Base-by-base conservation (phyloP, 2,329 filamentous ascomycete genomes). In the Ophiostoma quercus region DNA sequence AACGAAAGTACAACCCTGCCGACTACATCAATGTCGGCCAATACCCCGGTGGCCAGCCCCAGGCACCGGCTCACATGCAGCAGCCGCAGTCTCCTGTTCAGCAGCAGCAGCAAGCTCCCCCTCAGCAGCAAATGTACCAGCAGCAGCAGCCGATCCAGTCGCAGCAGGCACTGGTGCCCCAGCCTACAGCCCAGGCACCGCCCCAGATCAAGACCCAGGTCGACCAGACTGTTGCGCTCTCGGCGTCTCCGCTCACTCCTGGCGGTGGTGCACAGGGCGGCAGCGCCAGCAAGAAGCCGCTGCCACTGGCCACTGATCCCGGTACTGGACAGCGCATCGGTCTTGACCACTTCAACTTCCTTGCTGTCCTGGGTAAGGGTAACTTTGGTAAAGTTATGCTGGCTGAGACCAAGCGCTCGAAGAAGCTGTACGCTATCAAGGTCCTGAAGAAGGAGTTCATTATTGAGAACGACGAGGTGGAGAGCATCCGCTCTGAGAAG, bases 361-460 rank as follows among this genome's bases (percentile, higher is more conserved):
- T 99, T 74, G 94, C 96, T 73, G 95, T 99, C 69, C 87, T 99
- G 74, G 95, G 95, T 77, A 99, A 99, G 81, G 95, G 95, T 82
- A 99, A 99, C 81, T 99, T 99, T 78, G 95, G 95, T 79, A 99
- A 99, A 81, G 95, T 99, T 81, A 99, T 99, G 95, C 84, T 99
- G 79, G 95, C 95, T 1, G 96, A 99, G 81, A 97, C 95, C 1
- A 99, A 99, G 84, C 89, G 88, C 69, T 89, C 91, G 11, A 92
- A 94, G 79, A 91, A 94, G 79, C 84, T 99, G 8, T 99, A 98
- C 78, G 95, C 95, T 70, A 99, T 99, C 80, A 99, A 99, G 81
- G 95, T 99, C 51, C 83, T 99, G 75, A 99, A 99, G 86, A 99
- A 99, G 82, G 95, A 99, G 79, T 99, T 99, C 79, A 99, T 99